Evolutionary conservation across 352 stramenopile species (phyloP), one percentile per base, ranked within the genome.

Genomic region (Phytophthora citrophthora): DNA sequence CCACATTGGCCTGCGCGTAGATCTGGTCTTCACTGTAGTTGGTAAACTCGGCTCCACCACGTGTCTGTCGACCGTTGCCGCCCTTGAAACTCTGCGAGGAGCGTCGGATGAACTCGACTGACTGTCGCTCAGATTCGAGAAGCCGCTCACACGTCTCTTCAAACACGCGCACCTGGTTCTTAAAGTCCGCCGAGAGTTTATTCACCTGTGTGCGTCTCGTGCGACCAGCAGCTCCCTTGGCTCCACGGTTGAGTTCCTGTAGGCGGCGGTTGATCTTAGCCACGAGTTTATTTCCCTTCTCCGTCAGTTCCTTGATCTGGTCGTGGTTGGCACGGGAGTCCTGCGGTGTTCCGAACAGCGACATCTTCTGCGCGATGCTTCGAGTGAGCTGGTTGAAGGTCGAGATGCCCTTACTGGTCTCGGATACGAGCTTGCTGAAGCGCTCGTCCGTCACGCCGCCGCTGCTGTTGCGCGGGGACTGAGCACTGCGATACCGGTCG

Each of bases 1-100:
- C 76, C 36, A 95, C 77, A 48, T 94, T 94, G 9, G 86, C 88
- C 66, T 95, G 88, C 2, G 86, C 84, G 72, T 95, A 95, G 68
- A 95, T 85, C 73, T 93, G 88, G 57, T 95, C 85, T 58, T 95
- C 88, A 54, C 77, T 93, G 71, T 94, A 95, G 65, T 95, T 92
- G 46, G 74, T 74, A 31, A 95, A 82, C 36, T 83, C 80, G 15
- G 72, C 49, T 20, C 66, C 64, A 3, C 53, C 61, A 20, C 54
- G 63, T 12, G 61, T 68, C 27, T 78, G 57, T 10, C 31, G 40
- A 5, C 26, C 63, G 60, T 86, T 74, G 26, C 67, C 65, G 15
- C 77, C 61, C 36, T 74, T 75, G 70, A 91, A 94, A 20, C 79
- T 90, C 45, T 79, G 68, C 16, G 88, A 95, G 8, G 88, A 94